phyloP scores from a whole-genome alignment of 108 stramenopile genomes.

The Nannochloropsis gaditana region DNA sequence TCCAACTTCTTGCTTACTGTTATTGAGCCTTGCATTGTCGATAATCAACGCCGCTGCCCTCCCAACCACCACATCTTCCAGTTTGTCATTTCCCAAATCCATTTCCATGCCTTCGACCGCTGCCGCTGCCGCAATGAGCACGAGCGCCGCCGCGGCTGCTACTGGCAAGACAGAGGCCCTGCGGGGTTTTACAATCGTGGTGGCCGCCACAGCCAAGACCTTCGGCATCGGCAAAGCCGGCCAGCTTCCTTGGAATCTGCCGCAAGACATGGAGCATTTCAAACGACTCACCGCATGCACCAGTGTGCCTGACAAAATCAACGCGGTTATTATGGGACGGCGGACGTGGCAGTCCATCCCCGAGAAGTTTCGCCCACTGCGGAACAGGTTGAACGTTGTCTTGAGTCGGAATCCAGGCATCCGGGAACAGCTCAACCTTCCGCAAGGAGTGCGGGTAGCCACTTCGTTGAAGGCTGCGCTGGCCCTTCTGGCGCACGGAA shows the following conservation, averaged over 20 bases:
- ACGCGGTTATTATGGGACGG: constrained; percentile 98
- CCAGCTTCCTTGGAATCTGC: constrained; percentile 50
- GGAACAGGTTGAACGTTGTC: constrained; percentile 82
- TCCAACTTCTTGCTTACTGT: too few relatives aligned
- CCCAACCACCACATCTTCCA: too few relatives aligned
- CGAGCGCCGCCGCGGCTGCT: background rate
- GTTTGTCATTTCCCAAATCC: too few relatives aligned
- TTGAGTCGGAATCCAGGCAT: constrained; percentile 61
- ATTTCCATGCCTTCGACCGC: background rate
- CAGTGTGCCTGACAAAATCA: constrained; percentile 51
- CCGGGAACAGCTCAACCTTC: constrained; percentile 41
- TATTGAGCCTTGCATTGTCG: too few relatives aligned
- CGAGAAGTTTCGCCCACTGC: constrained; percentile 78
- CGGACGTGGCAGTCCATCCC: constrained; percentile 98
- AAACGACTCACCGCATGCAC: constrained; percentile 45
- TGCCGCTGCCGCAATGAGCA: background rate
- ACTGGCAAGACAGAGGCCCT: background rate
- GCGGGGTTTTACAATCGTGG: constrained; percentile 43
- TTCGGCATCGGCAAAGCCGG: constrained; percentile 56
- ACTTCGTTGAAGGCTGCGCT: constrained; percentile 70
- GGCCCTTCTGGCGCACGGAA: constrained; percentile 47
- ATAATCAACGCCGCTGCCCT: too few relatives aligned
- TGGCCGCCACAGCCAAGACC: constrained; percentile 52
- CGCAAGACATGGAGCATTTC: constrained; percentile 58
- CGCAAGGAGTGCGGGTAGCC: constrained; percentile 65